Percentiles rank a stretch among this genome's conserved stretches.
These are phyloP conservation scores for Entoloma clypeatum DNA, from an alignment of 1,284 basidiomycete species.

Conservation along the genomic window DNA sequence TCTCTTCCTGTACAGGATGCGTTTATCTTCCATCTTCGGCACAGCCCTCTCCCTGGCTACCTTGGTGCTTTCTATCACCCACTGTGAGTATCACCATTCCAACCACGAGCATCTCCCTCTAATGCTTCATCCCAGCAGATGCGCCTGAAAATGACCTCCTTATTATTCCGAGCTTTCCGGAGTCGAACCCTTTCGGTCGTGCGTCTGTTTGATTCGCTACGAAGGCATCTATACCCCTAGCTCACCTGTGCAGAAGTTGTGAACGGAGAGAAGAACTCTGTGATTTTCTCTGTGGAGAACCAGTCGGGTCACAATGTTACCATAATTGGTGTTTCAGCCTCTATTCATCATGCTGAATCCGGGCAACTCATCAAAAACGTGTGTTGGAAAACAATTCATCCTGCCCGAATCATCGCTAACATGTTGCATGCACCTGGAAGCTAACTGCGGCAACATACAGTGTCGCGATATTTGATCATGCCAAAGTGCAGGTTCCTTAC, in stretches of 20 bases:
- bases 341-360: slow-evolving; percentile 67
- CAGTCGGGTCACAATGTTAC: slow-evolving; percentile 75
- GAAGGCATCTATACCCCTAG: slow-evolving; percentile 11
- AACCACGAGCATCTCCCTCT: too few species aligned
- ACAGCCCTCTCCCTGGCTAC: slow-evolving; percentile 28
- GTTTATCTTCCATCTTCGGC: slow-evolving; percentile 28
- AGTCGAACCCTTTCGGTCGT: slow-evolving; percentile 82
- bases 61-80: slow-evolving; percentile 24
- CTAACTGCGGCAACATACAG: slow-evolving; percentile 62
- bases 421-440: too few species aligned
- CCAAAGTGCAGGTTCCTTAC: slow-evolving; percentile 73
- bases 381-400: slow-evolving; percentile 28
- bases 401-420: slow-evolving; percentile 8
- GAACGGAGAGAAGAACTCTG: slow-evolving; percentile 79
- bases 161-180: slow-evolving; percentile 67
- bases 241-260: slow-evolving; percentile 59
- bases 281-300: slow-evolving; percentile 71
- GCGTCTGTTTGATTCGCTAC: slow-evolving; percentile 33
- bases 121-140: slow-evolving; percentile 22
- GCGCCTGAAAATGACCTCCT: slow-evolving; percentile 39
- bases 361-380: slow-evolving; percentile 74
- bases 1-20: slow-evolving; percentile 29
- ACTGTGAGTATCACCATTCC: too few species aligned
- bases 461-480: slow-evolving; percentile 56
- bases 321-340: slow-evolving; percentile 65